These are phyloP conservation scores for Neonectria punicea DNA, from an alignment of 2,329 filamentous ascomycete genomes.

Conservation along the genomic window DNA sequence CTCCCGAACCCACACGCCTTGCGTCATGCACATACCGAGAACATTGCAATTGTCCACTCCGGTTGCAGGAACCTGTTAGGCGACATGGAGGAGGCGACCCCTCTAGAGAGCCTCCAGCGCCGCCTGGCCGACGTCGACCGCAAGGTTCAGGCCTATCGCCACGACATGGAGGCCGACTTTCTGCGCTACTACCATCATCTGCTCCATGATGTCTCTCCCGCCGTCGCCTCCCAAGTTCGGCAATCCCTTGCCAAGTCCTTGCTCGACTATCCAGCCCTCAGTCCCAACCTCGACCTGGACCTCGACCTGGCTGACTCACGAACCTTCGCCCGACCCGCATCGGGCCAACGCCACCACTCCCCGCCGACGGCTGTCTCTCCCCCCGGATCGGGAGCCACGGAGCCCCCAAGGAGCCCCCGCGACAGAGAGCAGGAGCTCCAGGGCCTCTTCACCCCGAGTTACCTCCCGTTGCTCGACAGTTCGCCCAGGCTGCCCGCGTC, in stretches of 20 bases:
- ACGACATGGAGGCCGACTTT: constrained; percentile 68
- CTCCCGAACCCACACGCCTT: constrained; percentile 42
- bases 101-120: constrained; percentile 62
- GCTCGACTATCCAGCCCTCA: constrained; percentile 57
- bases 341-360: constrained; percentile 47
- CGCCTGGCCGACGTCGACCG: constrained; percentile 67
- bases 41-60: constrained; percentile 44
- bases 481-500: constrained; percentile 39
- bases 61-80: constrained; percentile 47
- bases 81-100: constrained; percentile 55
- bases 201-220: constrained; percentile 58
- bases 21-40: constrained; percentile 52
- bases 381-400: constrained; percentile 43
- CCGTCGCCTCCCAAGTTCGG: constrained; percentile 59
- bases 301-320: constrained; percentile 50
- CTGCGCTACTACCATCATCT: constrained; percentile 62
- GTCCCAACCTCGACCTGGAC: constrained; percentile 48
- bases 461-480: constrained; percentile 69
- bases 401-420: constrained; percentile 56
- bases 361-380: constrained; percentile 43
- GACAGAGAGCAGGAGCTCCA: constrained; percentile 69
- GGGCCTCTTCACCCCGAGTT: constrained; percentile 71
- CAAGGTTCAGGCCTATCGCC: constrained; percentile 66
- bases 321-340: constrained; percentile 43
- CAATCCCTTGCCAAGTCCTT: constrained; percentile 58